A percentile compares a stretch with the other conserved stretches of the same genome.
Evolutionary conservation across 1,284 basidiomycete species (phyloP).

Genomic region (Agaricales sp.): DNA sequence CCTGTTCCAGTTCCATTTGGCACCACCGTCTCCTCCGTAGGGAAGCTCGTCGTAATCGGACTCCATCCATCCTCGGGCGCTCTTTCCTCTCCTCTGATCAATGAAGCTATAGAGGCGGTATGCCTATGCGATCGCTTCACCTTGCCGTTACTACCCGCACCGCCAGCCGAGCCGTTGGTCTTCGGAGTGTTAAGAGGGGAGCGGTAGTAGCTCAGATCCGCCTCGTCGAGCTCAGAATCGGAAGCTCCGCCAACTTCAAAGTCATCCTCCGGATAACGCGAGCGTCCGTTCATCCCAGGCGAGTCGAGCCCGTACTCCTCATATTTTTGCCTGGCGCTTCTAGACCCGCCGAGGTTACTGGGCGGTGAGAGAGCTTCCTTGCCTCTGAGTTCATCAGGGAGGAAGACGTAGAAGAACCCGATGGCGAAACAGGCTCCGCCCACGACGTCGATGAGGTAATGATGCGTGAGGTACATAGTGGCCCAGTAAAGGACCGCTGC

Average conservation of each 20-base stretch:
- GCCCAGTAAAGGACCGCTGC: constrained; percentile 91
- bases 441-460: constrained; percentile 96
- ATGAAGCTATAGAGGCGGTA: constrained; percentile 72
- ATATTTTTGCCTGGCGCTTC: constrained; percentile 42
- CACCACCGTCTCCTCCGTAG: neutral
- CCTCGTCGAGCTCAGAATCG: constrained; percentile 47
- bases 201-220: constrained; percentile 53
- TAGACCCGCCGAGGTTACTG: constrained; percentile 20
- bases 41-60: constrained; percentile 39
- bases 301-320: constrained; percentile 62
- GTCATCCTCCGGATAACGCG: constrained; percentile 32
- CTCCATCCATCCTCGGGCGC: constrained; percentile 70
- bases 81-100: constrained; percentile 65
- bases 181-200: constrained; percentile 38
- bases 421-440: constrained; percentile 88
- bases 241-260: constrained; percentile 50
- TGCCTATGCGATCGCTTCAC: constrained; percentile 46
- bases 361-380: constrained; percentile 41
- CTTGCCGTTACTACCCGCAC: constrained; percentile 21
- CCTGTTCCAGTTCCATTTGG: neutral
- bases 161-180: constrained; percentile 13
- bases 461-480: constrained; percentile 97
- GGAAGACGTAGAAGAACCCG: constrained; percentile 80
- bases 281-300: constrained; percentile 22
- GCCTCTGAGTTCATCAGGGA: constrained; percentile 72